phyloP scores from a whole-genome alignment of 345 rosid species.

The Alliaria petiolata region DNA sequence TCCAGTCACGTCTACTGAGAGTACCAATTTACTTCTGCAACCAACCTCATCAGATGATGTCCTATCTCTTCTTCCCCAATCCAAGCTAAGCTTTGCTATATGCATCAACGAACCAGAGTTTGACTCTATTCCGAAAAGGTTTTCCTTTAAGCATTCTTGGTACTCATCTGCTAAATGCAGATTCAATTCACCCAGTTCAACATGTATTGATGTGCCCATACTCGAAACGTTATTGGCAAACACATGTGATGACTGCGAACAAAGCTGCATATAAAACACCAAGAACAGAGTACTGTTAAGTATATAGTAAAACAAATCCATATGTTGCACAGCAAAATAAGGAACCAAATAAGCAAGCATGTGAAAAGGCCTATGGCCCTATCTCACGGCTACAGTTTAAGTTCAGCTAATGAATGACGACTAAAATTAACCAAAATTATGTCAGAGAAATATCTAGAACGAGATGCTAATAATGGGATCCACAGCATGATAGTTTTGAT shows the following conservation, averaged over 20 bases:
- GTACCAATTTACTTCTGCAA: slow-evolving; percentile 62
- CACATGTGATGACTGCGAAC: slow-evolving; percentile 93
- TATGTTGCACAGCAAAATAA: not conserved
- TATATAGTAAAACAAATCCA: not conserved
- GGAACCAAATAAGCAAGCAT: slow-evolving; percentile 3
- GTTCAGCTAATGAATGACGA: not conserved
- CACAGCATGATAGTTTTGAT: not conserved
- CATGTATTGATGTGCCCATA: slow-evolving; percentile 67
- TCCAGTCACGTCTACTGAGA: slow-evolving; percentile 82
- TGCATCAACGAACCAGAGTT: slow-evolving; percentile 90
- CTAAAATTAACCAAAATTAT: not conserved
- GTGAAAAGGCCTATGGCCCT: not conserved
- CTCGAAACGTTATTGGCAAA: slow-evolving; percentile 89
- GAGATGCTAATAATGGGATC: not conserved
- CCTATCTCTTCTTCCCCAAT: slow-evolving; percentile 83
- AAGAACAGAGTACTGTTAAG: not conserved
- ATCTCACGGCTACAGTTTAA: not conserved
- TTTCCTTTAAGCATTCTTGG: slow-evolving; percentile 83
- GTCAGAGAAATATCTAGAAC: not conserved
- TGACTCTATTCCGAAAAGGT: slow-evolving; percentile 80
- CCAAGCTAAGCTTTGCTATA: slow-evolving; percentile 83
- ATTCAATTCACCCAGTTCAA: slow-evolving; percentile 96
- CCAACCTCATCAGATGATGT: slow-evolving; percentile 60
- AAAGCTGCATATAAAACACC: slow-evolving; percentile 50
- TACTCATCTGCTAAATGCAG: slow-evolving; percentile 91